Evolutionary conservation across 108 stramenopile species (phyloP).

Genomic region (Epipyxis sp.): DNA sequence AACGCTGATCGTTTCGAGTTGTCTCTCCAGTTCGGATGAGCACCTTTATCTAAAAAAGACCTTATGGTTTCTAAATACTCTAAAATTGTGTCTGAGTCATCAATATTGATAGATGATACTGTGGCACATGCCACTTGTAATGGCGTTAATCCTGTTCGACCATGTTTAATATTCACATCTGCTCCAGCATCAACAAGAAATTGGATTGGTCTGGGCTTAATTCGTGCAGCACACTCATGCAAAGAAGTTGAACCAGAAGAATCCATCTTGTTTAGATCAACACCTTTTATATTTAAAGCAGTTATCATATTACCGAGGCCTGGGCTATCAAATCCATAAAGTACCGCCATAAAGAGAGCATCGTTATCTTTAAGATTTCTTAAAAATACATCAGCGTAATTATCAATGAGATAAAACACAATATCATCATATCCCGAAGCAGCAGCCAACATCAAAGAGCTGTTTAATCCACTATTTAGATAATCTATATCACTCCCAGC

Average conservation of each 20-base stretch:
- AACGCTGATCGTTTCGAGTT: neutral
- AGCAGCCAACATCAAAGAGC: constrained; percentile 12
- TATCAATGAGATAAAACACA: neutral
- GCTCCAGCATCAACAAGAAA: constrained; percentile 10
- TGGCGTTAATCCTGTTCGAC: constrained; percentile 27
- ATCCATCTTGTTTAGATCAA: constrained; percentile 14
- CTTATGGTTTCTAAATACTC: constrained; percentile 29
- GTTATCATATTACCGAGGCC: neutral
- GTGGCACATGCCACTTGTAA: constrained; percentile 29
- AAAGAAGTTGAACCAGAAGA: constrained; percentile 6
- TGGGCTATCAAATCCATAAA: neutral
- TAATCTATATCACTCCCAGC: constrained; percentile 7
- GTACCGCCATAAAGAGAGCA: neutral
- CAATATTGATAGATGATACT: too few species aligned
- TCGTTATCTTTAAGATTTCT: constrained; percentile 21
- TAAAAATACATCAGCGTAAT: neutral
- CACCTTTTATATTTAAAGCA: neutral
- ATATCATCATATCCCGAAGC: neutral
- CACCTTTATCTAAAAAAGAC: constrained; percentile 23
- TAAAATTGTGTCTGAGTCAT: too few species aligned
- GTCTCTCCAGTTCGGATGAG: constrained; percentile 28
- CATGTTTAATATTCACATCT: constrained; percentile 33
- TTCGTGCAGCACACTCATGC: constrained; percentile 26
- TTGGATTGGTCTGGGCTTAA: neutral
- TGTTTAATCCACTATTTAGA: constrained; percentile 24